Conservation (phyloP, 192 early-diverging fungal genomes). For the Coemansia sp. region DNA sequence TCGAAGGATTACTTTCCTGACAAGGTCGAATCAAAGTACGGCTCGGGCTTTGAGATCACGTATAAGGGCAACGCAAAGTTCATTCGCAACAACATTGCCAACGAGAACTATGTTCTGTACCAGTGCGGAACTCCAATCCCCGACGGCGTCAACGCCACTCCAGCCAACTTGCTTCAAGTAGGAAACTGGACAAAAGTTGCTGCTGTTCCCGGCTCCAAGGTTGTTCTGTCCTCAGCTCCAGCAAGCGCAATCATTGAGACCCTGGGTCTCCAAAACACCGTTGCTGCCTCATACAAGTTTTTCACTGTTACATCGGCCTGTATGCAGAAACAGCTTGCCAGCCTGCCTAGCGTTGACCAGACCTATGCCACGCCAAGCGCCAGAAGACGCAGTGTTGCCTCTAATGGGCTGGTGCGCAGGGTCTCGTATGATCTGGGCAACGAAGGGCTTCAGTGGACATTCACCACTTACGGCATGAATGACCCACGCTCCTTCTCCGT, state of each 20-base stretch:
- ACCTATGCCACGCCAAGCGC: constrained; percentile 27
- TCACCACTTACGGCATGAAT: constrained; percentile 55
- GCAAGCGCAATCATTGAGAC: constrained; percentile 51
- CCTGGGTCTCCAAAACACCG: constrained; percentile 29
- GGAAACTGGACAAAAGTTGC: constrained; percentile 55
- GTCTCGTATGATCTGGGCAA: constrained; percentile 49
- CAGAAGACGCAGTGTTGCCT: constrained; percentile 9
- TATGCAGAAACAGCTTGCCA: constrained; percentile 57
- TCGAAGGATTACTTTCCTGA: constrained; percentile 53
- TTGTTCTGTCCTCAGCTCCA: constrained; percentile 46
- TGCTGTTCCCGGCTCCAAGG: constrained; percentile 33
- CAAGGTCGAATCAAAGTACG: constrained; percentile 57
- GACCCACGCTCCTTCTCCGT: constrained; percentile 43
- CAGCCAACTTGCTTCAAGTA: constrained; percentile 36
- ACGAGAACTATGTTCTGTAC: constrained; percentile 64
- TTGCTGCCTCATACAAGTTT: constrained; percentile 43
- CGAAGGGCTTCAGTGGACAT: constrained; percentile 57
- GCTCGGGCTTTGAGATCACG: constrained; percentile 60
- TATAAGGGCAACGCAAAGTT: constrained; percentile 70
- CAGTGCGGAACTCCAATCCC: constrained; percentile 68
- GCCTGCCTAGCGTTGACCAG: constrained; percentile 36
- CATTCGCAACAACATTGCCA: constrained; percentile 57
- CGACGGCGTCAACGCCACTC: constrained; percentile 48
- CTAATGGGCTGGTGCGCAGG: constrained; percentile 25
- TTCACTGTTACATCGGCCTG: constrained; percentile 52